Percentiles rank a stretch among this genome's conserved stretches.
phyloP scores from a whole-genome alignment of 2,329 filamentous ascomycete species.

The Neurospora crassa region DNA sequence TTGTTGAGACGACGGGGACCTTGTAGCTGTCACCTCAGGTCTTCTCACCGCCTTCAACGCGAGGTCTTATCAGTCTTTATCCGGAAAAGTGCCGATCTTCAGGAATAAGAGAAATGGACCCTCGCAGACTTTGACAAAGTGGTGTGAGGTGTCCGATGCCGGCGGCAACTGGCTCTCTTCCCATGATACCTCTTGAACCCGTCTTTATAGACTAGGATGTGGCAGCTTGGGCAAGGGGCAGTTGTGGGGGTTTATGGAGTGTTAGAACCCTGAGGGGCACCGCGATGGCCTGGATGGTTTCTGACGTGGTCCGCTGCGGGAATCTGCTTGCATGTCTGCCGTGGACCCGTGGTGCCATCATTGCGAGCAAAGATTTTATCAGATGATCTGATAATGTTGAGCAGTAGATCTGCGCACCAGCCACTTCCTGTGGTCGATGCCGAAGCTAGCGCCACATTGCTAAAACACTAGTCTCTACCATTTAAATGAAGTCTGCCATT shows the following conservation, averaged over 20 bases:
- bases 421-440: not conserved
- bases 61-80: not conserved
- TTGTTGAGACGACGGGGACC: constrained; percentile 2
- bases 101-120: not conserved
- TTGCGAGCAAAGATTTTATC: not conserved
- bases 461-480: not conserved
- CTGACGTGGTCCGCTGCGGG: not conserved
- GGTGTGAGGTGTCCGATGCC: constrained; percentile 3
- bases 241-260: not conserved
- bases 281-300: not conserved
- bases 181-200: not conserved
- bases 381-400: not conserved
- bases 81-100: not conserved
- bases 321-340: not conserved
- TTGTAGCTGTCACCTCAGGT: not conserved
- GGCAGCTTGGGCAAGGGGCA: not conserved
- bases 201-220: not conserved
- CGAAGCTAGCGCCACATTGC: not conserved
- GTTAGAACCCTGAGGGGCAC: not conserved
- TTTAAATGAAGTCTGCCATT: not conserved
- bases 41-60: constrained; percentile 2
- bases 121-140: not conserved
- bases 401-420: not conserved
- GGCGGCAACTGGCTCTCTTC: not conserved
- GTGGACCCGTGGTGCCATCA: not conserved